phyloP scores from a whole-genome alignment of 768 basidiomycete species.

The Podaxis sp. region DNA sequence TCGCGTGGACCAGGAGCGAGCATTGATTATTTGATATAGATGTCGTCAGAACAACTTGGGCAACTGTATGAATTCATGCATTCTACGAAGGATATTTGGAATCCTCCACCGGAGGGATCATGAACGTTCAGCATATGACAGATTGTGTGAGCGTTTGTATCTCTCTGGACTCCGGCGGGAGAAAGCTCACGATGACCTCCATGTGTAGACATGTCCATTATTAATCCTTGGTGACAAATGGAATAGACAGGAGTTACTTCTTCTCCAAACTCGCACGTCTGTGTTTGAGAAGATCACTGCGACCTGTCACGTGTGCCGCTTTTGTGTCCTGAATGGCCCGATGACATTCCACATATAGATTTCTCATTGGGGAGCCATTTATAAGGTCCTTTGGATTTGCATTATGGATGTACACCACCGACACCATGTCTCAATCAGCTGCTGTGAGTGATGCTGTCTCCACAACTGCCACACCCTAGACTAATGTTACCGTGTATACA shows the following conservation, averaged over 20 bases:
- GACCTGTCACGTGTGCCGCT: neutral
- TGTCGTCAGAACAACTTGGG: slow-evolving; percentile 88
- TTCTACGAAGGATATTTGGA: slow-evolving; percentile 87
- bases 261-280: neutral
- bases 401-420: neutral
- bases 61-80: slow-evolving; percentile 96
- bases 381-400: neutral
- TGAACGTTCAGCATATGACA: slow-evolving; percentile 3
- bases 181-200: slow-evolving; percentile 13
- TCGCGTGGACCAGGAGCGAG: neutral
- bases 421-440: slow-evolving; percentile 15
- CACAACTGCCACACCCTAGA: neutral
- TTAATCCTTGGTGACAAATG: neutral
- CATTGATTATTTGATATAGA: slow-evolving; percentile 38
- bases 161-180: neutral
- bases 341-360: neutral
- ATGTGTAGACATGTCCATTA: slow-evolving; percentile 3
- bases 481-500: slow-evolving; percentile 16
- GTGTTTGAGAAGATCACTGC: neutral
- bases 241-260: slow-evolving; percentile 6
- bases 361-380: neutral
- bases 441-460: neutral
- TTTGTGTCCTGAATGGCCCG: neutral
- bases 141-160: slow-evolving; percentile 13
- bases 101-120: slow-evolving; percentile 37